These are phyloP conservation scores for Paramecium octaurelia DNA, from an alignment of 73 alveolate species.

Conservation along the genomic window DNA sequence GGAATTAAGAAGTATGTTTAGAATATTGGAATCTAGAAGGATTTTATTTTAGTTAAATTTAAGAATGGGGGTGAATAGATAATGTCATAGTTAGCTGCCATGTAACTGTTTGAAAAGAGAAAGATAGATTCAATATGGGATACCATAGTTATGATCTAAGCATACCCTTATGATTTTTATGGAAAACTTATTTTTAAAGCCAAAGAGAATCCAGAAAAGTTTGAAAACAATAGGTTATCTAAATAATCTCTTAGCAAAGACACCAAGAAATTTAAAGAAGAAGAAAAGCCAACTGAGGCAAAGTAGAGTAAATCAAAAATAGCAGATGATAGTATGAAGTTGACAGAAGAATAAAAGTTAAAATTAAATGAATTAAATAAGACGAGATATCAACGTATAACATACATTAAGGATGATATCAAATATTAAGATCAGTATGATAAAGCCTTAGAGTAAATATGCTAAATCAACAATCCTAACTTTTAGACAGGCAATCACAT, in stretches of 20 bases:
- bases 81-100: neutral
- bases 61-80: neutral
- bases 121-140: conserved; percentile 20
- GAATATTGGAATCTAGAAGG: neutral
- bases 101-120: conserved; percentile 7
- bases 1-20: neutral
- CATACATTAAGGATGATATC: neutral
- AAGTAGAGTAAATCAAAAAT: neutral
- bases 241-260: neutral
- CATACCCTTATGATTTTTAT: neutral
- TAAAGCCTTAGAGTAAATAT: neutral
- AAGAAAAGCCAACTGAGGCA: neutral
- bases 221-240: neutral
- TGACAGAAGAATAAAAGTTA: neutral
- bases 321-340: neutral
- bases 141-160: neutral
- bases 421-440: neutral
- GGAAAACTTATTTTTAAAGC: neutral
- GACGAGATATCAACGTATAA: neutral
- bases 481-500: neutral
- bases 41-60: neutral
- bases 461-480: neutral
- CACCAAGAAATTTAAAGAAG: neutral
- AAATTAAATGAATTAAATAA: neutral
- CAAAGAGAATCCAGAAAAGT: neutral